phyloP scores from a whole-genome alignment of 1,284 basidiomycete species.

The Fomitopsis betulina region DNA sequence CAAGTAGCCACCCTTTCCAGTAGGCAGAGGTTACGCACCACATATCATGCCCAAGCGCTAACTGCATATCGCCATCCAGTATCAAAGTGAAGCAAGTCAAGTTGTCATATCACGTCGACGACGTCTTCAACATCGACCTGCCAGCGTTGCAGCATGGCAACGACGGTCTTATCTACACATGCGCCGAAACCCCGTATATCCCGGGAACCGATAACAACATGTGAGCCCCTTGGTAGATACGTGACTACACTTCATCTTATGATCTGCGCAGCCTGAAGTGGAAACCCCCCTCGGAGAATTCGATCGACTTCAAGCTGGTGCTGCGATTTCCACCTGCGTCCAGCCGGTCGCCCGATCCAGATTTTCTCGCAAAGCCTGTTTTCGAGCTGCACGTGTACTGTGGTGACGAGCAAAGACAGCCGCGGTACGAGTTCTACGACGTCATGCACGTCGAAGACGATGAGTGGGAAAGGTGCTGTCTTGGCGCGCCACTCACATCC shows the following conservation, averaged over 20 bases:
- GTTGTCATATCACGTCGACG: slow-evolving; percentile 84
- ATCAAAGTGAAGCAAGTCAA: slow-evolving; percentile 87
- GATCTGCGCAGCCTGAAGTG: slow-evolving; percentile 79
- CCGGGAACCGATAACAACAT: slow-evolving; percentile 92
- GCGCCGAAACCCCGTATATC: slow-evolving; percentile 79
- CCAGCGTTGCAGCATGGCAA: slow-evolving; percentile 90
- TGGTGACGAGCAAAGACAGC: slow-evolving; percentile 55
- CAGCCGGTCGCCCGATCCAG: slow-evolving; percentile 56
- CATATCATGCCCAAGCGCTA: background rate
- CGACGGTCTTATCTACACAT: slow-evolving; percentile 97
- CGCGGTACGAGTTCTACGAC: slow-evolving; percentile 84
- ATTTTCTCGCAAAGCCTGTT: slow-evolving; percentile 82
- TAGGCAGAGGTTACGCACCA: slow-evolving; percentile 36
- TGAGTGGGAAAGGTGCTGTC: slow-evolving; percentile 83
- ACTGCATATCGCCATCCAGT: slow-evolving; percentile 33
- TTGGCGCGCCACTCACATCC: background rate
- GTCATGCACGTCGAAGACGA: slow-evolving; percentile 82
- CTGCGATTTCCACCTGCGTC: slow-evolving; percentile 81
- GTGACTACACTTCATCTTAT: slow-evolving; percentile 3
- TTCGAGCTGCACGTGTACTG: slow-evolving; percentile 82
- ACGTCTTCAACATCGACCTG: slow-evolving; percentile 82
- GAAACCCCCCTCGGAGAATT: slow-evolving; percentile 98
- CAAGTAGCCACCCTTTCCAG: slow-evolving; percentile 77
- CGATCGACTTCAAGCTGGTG: slow-evolving; percentile 94
- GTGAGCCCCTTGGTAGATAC: slow-evolving; percentile 40